Percentiles rank a stretch among this genome's conserved stretches.
phyloP scores from a whole-genome alignment of 1,284 basidiomycete species.

The Ustilago tritici region DNA sequence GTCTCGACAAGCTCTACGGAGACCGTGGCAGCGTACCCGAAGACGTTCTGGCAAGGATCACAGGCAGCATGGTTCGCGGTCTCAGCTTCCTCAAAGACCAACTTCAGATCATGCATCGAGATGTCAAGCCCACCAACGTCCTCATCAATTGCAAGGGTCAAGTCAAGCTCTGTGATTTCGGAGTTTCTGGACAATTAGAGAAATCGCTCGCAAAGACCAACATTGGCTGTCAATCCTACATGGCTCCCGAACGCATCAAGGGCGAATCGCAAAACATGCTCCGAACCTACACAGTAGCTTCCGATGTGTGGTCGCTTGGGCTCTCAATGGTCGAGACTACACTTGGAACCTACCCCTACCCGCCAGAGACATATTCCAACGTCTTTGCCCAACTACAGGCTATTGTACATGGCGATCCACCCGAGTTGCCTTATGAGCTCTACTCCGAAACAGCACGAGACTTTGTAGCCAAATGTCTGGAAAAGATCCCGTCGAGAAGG shows the following conservation, averaged over 20 bases:
- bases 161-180: conserved; percentile 97
- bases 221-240: conserved; percentile 98
- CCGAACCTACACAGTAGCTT: conserved; percentile 93
- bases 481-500: conserved; percentile 74
- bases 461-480: conserved; percentile 66
- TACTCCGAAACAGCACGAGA: conserved; percentile 69
- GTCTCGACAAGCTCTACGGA: conserved; percentile 82
- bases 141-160: conserved; percentile 89
- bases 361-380: conserved; percentile 97
- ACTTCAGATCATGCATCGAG: conserved; percentile 95
- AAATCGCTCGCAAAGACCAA: conserved; percentile 97
- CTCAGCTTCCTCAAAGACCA: conserved; percentile 96
- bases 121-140: conserved; percentile 98
- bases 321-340: conserved; percentile 94
- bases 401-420: conserved; percentile 93
- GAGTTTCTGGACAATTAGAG: conserved; percentile 96
- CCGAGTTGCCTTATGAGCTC: conserved; percentile 76
- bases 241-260: conserved; percentile 97
- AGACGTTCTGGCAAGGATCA: conserved; percentile 85
- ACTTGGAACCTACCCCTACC: conserved; percentile 92
- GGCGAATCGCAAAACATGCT: conserved; percentile 88
- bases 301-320: conserved; percentile 98
- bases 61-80: conserved; percentile 85
- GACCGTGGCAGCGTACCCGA: conserved; percentile 77
- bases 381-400: conserved; percentile 96